phyloP scores from a whole-genome alignment of 1,139 yeast genomes.

The Yamadazyma atmosphaerica region DNA sequence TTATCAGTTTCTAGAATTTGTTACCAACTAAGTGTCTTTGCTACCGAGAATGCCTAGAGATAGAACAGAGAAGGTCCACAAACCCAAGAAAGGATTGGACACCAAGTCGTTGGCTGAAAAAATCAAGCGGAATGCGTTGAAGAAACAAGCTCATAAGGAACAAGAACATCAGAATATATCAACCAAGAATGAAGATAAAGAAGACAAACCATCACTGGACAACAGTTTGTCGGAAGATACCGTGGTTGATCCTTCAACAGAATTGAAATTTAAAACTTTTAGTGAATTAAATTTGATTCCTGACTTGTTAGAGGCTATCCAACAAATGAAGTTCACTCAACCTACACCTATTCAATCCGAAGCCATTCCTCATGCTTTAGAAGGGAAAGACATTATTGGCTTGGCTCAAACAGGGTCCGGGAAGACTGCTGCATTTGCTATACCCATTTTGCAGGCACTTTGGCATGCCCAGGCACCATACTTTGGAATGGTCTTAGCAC shows the following conservation, averaged over 20 bases:
- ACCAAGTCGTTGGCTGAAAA: constrained; percentile 42
- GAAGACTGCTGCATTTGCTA: constrained; percentile 84
- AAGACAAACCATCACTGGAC: not conserved
- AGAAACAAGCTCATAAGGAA: constrained; percentile 20
- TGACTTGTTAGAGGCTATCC: constrained; percentile 79
- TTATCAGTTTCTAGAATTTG: too few relatives aligned
- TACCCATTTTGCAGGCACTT: constrained; percentile 85
- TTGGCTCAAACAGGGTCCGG: constrained; percentile 86
- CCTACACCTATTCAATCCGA: constrained; percentile 94
- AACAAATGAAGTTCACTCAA: constrained; percentile 58
- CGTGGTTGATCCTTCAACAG: constrained; percentile 23
- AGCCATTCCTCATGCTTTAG: constrained; percentile 87
- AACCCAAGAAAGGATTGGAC: constrained; percentile 8
- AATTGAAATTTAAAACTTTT: constrained; percentile 41
- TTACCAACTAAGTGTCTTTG: too few relatives aligned
- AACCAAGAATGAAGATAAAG: constrained; percentile 9
- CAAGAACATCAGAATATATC: constrained; percentile 13
- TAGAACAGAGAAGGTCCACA: not conserved
- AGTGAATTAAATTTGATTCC: constrained; percentile 68
- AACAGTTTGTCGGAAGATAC: constrained; percentile 5
- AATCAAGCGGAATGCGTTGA: constrained; percentile 55
- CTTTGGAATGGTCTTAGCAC: constrained; percentile 88
- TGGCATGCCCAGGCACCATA: constrained; percentile 89
- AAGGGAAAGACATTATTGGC: constrained; percentile 82
- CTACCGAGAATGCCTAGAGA: not conserved